Conservation (phyloP, 352 stramenopile species). For the Lagenidium sp. region DNA sequence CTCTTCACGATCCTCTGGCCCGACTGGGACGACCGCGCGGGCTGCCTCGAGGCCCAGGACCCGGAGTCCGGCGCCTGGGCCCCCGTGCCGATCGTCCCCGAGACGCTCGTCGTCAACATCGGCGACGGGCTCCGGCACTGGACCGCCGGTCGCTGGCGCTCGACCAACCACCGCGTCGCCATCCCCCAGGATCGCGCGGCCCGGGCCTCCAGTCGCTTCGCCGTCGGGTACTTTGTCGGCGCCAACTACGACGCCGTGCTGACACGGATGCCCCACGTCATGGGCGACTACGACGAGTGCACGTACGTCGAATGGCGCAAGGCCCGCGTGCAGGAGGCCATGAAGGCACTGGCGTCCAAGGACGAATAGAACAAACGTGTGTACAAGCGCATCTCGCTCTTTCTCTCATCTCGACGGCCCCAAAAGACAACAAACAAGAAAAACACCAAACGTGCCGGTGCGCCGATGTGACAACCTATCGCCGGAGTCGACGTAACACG, state of each 20-base stretch:
- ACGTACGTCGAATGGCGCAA: slow-evolving; percentile 16
- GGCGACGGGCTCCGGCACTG: slow-evolving; percentile 14
- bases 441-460: too few species aligned
- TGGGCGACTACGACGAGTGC: background rate
- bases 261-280: background rate
- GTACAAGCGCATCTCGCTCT: too few species aligned
- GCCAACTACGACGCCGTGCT: slow-evolving; percentile 13
- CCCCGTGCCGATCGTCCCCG: slow-evolving; percentile 6
- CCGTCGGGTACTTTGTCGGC: slow-evolving; percentile 15
- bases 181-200: slow-evolving; percentile 1
- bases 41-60: slow-evolving; percentile 11
- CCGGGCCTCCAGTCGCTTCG: slow-evolving; percentile 1
- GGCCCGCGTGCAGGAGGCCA: slow-evolving; percentile 9
- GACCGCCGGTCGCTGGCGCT: slow-evolving; percentile 12
- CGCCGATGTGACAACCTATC: too few species aligned
- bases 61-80: background rate
- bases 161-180: slow-evolving; percentile 11
- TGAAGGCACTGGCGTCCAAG: too few species aligned
- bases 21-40: slow-evolving; percentile 5
- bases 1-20: slow-evolving; percentile 15
- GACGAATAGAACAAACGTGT: too few species aligned
- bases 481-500: slow-evolving; percentile 11
- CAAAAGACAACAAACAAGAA: too few species aligned
- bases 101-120: slow-evolving; percentile 13
- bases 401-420: too few species aligned